A percentile compares a stretch with the other conserved stretches of the same genome.
Evolutionary conservation across 1,284 basidiomycete genomes (phyloP).

Genomic region (Phenoliferia sp.): DNA sequence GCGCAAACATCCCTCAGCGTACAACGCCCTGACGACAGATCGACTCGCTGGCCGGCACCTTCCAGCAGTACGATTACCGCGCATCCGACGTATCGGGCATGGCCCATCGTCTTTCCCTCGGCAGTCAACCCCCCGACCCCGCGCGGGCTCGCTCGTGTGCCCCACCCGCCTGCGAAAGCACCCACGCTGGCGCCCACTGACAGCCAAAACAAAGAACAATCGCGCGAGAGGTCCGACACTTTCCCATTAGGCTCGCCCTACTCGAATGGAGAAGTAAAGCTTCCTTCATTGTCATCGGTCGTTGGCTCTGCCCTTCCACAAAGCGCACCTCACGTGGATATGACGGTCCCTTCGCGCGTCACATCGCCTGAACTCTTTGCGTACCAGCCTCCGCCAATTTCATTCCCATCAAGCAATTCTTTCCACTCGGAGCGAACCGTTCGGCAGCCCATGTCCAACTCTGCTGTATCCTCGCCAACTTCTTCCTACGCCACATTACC

Average conservation of each 20-base stretch:
- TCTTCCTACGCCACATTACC: not conserved
- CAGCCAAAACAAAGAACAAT: too few relatives aligned
- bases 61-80: too few relatives aligned
- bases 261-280: not conserved
- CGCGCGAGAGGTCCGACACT: too few relatives aligned
- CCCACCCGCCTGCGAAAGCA: too few relatives aligned
- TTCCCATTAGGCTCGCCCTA: too few relatives aligned
- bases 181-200: too few relatives aligned
- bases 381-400: slow-evolving; percentile 3
- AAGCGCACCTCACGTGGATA: not conserved
- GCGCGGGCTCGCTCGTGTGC: too few relatives aligned
- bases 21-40: not conserved
- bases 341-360: not conserved
- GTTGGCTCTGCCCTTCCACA: not conserved
- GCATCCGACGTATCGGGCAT: too few relatives aligned
- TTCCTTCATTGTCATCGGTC: slow-evolving; percentile 1
- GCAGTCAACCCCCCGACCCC: too few relatives aligned
- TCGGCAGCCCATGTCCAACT: slow-evolving; percentile 8
- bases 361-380: not conserved
- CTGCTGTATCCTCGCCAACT: not conserved
- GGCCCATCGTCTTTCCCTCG: too few relatives aligned
- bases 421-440: not conserved
- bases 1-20: not conserved
- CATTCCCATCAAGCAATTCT: slow-evolving; percentile 1
- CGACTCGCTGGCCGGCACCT: too few relatives aligned